A percentile compares a stretch with the other conserved stretches of the same genome.
Evolutionary conservation across 2,329 filamentous ascomycete genomes (phyloP).

Genomic region (Mycosphaerelloides madeirae): DNA sequence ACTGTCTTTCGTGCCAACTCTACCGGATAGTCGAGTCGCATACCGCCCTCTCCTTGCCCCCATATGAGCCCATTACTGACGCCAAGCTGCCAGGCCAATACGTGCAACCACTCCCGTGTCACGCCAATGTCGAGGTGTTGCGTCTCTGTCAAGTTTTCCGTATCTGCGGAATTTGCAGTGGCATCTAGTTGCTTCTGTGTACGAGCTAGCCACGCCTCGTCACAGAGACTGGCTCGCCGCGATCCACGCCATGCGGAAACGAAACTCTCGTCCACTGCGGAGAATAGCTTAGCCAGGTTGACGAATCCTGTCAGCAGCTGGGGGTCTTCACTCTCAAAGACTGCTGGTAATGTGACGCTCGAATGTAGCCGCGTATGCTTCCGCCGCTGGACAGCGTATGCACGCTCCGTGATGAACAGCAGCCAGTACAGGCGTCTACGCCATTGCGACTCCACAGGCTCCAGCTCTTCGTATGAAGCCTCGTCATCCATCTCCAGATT

Average conservation of each 20-base stretch:
- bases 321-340: constrained; percentile 33
- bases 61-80: constrained; percentile 35
- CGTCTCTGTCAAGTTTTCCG: constrained; percentile 31
- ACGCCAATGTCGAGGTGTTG: constrained; percentile 33
- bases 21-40: constrained; percentile 35
- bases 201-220: constrained; percentile 31
- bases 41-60: constrained; percentile 31
- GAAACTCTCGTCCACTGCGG: constrained; percentile 34
- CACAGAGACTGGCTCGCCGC: constrained; percentile 30
- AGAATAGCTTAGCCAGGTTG: constrained; percentile 33
- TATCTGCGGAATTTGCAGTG: constrained; percentile 22
- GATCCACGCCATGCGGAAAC: constrained; percentile 33
- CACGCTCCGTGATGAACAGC: constrained; percentile 35
- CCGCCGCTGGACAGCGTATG: constrained; percentile 34
- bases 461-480: constrained; percentile 27
- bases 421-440: constrained; percentile 33
- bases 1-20: constrained; percentile 33
- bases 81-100: constrained; percentile 36
- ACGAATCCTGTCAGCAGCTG: constrained; percentile 33
- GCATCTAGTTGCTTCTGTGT: constrained; percentile 33
- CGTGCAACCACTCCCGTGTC: constrained; percentile 34
- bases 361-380: constrained; percentile 31
- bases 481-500: constrained; percentile 34
- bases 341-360: constrained; percentile 28
- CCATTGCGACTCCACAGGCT: constrained; percentile 32